Conservation (phyloP, 257 asterid genomes). For the Gardenia jasminoides region DNA sequence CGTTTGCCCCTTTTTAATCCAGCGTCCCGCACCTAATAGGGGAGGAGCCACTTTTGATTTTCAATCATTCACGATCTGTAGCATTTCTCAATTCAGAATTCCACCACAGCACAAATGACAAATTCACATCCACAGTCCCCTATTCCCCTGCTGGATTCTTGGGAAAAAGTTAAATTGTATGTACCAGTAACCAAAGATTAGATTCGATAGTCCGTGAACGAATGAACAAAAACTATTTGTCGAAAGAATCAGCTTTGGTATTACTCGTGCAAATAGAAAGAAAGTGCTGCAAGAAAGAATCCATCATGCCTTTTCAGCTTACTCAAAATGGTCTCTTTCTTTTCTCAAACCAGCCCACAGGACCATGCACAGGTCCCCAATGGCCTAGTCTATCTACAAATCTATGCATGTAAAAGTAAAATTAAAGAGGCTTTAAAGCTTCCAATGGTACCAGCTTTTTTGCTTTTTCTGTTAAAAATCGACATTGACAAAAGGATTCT, state of each 20-base stretch:
- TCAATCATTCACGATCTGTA: too few species aligned
- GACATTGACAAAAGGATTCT: neutral
- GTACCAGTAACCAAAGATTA: neutral
- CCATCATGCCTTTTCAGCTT: neutral
- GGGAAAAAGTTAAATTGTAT: neutral
- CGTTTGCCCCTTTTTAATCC: too few species aligned
- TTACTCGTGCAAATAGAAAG: neutral
- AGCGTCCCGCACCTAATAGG: too few species aligned
- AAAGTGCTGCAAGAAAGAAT: neutral
- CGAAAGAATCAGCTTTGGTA: neutral
- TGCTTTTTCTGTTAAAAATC: neutral
- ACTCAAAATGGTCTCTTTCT: constrained; percentile 1
- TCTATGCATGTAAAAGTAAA: neutral
- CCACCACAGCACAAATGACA: too few species aligned
- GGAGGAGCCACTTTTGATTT: too few species aligned
- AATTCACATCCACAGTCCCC: too few species aligned
- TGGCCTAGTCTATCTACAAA: neutral
- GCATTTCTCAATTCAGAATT: too few species aligned
- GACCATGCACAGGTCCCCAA: neutral
- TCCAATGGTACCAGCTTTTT: neutral
- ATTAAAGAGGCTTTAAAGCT: neutral
- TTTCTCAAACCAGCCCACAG: neutral
- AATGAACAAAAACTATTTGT: neutral
- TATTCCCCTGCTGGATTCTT: neutral
- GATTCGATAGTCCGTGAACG: constrained; percentile 17